Conservation (phyloP, 306 rosid species). For the Sechiopsis laciniata region DNA sequence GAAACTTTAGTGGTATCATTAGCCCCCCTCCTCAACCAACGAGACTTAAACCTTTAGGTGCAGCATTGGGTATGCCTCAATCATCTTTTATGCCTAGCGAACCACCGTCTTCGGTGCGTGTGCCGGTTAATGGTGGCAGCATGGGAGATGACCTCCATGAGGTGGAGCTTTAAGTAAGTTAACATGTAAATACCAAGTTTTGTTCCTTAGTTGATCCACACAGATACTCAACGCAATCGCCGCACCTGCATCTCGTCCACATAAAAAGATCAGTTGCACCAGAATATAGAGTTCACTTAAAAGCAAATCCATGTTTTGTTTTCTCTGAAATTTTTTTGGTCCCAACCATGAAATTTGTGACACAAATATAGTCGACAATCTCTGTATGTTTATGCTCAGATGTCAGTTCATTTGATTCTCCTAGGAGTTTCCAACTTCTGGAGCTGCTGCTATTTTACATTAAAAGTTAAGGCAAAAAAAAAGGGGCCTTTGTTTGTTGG, state of each 20-base stretch:
- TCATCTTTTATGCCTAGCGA: conserved; percentile 39
- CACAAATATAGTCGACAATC: conserved; percentile 24
- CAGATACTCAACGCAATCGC: conserved; percentile 30
- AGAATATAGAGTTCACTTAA: conserved; percentile 30
- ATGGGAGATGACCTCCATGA: conserved; percentile 71
- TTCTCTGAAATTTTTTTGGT: conserved; percentile 25
- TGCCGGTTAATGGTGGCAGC: conserved; percentile 39
- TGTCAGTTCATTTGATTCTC: conserved; percentile 27
- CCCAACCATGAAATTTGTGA: conserved; percentile 10
- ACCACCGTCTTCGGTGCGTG: conserved; percentile 31
- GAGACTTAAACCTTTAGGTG: conserved; percentile 33
- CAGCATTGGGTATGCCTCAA: conserved; percentile 39
- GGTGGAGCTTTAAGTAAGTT: conserved; percentile 62
- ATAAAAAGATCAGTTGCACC: conserved; percentile 31
- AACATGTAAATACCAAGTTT: conserved; percentile 74
- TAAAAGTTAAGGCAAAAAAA: conserved; percentile 32
- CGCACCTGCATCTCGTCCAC: conserved; percentile 42
- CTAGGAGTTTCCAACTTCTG: conserved; percentile 35
- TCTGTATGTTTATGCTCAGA: conserved; percentile 29
- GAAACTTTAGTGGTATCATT: conserved; percentile 42
- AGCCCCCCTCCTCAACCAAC: conserved; percentile 38
- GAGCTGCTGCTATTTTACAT: conserved; percentile 33
- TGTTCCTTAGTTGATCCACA: conserved; percentile 46
- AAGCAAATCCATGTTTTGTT: conserved; percentile 6
- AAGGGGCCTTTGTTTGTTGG: conserved; percentile 33